phyloP scores from a whole-genome alignment of 1,139 yeast species.

The Pneumocystis oryctolagi region DNA sequence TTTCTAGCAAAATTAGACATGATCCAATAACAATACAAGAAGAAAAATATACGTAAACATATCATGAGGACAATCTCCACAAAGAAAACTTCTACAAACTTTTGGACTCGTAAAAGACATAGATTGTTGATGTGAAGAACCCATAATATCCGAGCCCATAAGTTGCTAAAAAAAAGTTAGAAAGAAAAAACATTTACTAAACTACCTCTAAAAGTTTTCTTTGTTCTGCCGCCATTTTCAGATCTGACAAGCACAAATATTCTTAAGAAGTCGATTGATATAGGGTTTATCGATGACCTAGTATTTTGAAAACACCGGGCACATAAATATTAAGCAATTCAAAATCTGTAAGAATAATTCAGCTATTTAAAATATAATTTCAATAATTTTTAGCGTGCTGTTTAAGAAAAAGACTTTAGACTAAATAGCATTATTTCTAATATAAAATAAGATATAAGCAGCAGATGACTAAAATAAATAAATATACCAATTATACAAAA shows the following conservation, averaged over 20 bases:
- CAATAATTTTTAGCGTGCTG: neutral
- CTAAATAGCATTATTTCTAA: neutral
- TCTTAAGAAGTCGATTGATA: neutral
- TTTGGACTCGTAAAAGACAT: slow-evolving; percentile 41
- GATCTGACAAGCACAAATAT: neutral
- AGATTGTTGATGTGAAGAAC: slow-evolving; percentile 22
- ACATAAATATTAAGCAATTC: neutral
- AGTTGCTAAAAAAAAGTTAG: slow-evolving; percentile 31
- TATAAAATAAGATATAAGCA: neutral
- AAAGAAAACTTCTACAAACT: slow-evolving; percentile 67
- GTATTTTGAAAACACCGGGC: neutral
- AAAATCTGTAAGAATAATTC: neutral
- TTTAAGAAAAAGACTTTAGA: neutral
- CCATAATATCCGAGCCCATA: slow-evolving; percentile 49
- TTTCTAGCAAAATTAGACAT: neutral
- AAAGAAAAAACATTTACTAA: neutral
- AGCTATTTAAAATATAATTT: neutral
- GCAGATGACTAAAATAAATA: neutral
- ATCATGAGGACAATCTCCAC: slow-evolving; percentile 84
- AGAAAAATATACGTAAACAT: slow-evolving; percentile 50
- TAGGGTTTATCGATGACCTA: neutral
- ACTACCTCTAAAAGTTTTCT: slow-evolving; percentile 44
- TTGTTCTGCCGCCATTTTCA: slow-evolving; percentile 48
- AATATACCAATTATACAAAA: neutral
- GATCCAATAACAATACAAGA: neutral